Conservation (phyloP, 306 rosid species). For the Prunus salicina region DNA sequence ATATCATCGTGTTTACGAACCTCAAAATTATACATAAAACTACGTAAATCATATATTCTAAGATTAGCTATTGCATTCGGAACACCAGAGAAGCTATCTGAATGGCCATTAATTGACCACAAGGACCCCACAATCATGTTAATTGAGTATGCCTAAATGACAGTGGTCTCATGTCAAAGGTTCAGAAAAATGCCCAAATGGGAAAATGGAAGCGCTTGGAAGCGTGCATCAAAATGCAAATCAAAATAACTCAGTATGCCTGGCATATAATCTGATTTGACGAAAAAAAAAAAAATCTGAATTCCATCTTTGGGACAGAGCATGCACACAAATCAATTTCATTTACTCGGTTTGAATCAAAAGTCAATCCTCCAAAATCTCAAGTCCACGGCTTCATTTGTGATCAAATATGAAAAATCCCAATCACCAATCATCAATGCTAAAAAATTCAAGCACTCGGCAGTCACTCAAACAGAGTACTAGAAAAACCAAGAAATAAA, state of each 20-base stretch:
- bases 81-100: not conserved
- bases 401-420: not conserved
- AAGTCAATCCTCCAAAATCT: conserved; percentile 1
- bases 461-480: conserved; percentile 10
- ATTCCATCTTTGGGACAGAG: not conserved
- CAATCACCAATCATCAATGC: not conserved
- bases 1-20: conserved; percentile 11
- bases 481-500: not conserved
- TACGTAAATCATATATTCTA: not conserved
- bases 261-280: not conserved
- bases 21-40: not conserved
- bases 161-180: not conserved
- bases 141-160: not conserved
- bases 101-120: no score
- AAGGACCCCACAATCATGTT: not conserved
- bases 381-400: conserved; percentile 9
- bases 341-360: not conserved
- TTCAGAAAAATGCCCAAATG: not conserved
- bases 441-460: not conserved
- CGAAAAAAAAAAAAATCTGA: not conserved
- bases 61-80: not conserved
- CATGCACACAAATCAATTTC: not conserved
- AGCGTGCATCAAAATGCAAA: not conserved
- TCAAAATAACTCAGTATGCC: not conserved
- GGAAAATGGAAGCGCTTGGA: not conserved